Evolutionary conservation across 1,284 basidiomycete species (phyloP).

Genomic region (Cryptococcus sp.): DNA sequence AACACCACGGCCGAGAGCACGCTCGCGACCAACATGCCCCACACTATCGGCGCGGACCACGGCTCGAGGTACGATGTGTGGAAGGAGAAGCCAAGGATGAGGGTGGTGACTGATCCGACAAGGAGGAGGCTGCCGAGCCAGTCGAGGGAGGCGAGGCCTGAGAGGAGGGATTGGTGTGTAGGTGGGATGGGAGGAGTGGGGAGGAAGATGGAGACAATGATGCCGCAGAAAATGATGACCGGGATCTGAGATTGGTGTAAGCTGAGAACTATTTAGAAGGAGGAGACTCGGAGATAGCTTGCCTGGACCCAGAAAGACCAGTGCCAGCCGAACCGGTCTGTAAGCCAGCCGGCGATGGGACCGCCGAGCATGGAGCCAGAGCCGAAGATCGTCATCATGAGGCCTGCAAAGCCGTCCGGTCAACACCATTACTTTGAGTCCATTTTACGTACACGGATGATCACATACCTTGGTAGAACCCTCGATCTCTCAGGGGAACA

Average conservation of each 20-base stretch:
- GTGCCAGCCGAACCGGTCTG: conserved; percentile 44
- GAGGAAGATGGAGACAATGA: conserved; percentile 35
- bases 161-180: conserved; percentile 33
- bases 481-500: conserved; percentile 46
- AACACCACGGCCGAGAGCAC: conserved; percentile 58
- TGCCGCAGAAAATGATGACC: conserved; percentile 32
- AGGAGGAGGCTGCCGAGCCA: conserved; percentile 54
- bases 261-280: not conserved
- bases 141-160: conserved; percentile 38
- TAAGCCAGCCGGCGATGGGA: conserved; percentile 43
- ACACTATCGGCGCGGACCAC: conserved; percentile 70
- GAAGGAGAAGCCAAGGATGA: conserved; percentile 73
- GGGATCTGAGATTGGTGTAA: conserved; percentile 23
- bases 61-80: conserved; percentile 76
- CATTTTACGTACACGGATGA: conserved; percentile 6
- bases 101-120: conserved; percentile 65
- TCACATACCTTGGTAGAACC: conserved; percentile 46
- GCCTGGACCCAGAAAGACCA: conserved; percentile 46
- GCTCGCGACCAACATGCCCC: conserved; percentile 61
- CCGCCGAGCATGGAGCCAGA: conserved; percentile 45
- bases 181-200: conserved; percentile 37
- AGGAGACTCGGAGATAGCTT: not conserved
- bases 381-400: conserved; percentile 50
- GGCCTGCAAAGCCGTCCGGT: conserved; percentile 15
- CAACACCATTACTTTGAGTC: not conserved